These are phyloP conservation scores for Musa acuminata DNA, from an alignment of 176 grass and related monocot species.

Conservation along the genomic window DNA sequence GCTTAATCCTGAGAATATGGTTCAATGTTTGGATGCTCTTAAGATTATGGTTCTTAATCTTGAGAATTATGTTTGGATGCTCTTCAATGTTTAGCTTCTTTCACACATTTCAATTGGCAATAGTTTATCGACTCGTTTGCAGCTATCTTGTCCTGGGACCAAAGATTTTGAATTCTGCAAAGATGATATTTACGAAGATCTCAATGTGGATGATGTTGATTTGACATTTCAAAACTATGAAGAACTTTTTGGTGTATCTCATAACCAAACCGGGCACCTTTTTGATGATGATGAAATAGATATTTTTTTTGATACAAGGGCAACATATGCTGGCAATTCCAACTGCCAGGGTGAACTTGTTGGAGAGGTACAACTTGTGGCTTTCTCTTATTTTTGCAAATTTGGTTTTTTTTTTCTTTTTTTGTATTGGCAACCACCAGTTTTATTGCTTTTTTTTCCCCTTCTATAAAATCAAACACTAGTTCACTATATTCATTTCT, in stretches of 20 bases:
- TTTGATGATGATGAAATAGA: constrained; percentile 93
- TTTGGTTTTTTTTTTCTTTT: background rate
- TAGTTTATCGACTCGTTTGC: constrained; percentile 12
- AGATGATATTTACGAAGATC: constrained; percentile 66
- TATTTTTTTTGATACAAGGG: constrained; percentile 71
- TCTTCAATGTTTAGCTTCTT: background rate
- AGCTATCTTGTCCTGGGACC: constrained; percentile 36
- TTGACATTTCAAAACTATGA: constrained; percentile 92
- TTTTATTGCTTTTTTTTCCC: no score
- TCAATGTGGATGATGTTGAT: constrained; percentile 73
- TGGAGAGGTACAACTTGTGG: background rate
- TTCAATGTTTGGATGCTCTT: background rate
- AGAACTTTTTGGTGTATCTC: constrained; percentile 76
- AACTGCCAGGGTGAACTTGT: constrained; percentile 16
- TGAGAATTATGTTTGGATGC: background rate
- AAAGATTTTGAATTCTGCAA: constrained; percentile 63
- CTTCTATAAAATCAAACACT: background rate
- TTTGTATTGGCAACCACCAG: no score
- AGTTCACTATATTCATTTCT: background rate
- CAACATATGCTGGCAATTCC: constrained; percentile 33
- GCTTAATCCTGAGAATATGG: background rate
- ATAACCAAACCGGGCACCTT: constrained; percentile 48
- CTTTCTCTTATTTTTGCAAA: background rate
- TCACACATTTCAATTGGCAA: background rate
- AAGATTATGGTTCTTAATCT: background rate